Conservation (phyloP, 768 basidiomycete species). For the Phlegmacium glaucopus region DNA sequence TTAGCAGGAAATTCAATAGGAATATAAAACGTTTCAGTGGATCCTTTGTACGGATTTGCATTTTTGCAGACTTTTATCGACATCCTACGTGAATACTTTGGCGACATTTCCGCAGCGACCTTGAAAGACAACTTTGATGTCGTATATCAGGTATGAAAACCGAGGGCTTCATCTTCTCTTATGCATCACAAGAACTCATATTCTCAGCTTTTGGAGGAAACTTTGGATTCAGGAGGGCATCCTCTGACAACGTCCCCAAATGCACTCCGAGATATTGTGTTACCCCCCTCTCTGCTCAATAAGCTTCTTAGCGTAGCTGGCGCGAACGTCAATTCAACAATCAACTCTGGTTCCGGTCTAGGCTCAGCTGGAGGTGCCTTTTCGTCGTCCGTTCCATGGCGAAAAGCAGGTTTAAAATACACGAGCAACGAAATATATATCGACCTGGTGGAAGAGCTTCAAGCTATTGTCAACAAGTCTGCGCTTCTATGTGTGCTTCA, state of each 20-base stretch:
- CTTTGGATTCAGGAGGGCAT: constrained; percentile 89
- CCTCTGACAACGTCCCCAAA: constrained; percentile 90
- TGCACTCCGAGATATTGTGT: constrained; percentile 88
- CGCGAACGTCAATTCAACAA: constrained; percentile 45
- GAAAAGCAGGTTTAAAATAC: constrained; percentile 79
- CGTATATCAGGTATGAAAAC: constrained; percentile 76
- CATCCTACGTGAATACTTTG: constrained; percentile 84
- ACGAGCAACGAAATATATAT: constrained; percentile 92
- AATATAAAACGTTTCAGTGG: constrained; percentile 47
- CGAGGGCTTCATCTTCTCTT: neutral
- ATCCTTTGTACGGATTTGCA: constrained; percentile 86
- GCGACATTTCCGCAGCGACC: constrained; percentile 72
- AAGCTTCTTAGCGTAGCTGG: constrained; percentile 59
- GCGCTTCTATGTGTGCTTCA: constrained; percentile 12
- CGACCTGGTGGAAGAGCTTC: constrained; percentile 81
- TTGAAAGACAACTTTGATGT: constrained; percentile 93
- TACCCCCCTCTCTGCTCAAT: constrained; percentile 83
- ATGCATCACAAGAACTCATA: constrained; percentile 1
- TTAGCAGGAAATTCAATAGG: constrained; percentile 3
- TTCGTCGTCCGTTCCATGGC: constrained; percentile 91
- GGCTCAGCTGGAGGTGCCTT: constrained; percentile 52
- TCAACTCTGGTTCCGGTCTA: constrained; percentile 42
- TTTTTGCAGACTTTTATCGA: constrained; percentile 85
- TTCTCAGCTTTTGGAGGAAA: constrained; percentile 84
- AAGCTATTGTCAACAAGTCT: constrained; percentile 76